Evolutionary conservation across 768 basidiomycete species (phyloP).

Genomic region (Daedalea quercina): DNA sequence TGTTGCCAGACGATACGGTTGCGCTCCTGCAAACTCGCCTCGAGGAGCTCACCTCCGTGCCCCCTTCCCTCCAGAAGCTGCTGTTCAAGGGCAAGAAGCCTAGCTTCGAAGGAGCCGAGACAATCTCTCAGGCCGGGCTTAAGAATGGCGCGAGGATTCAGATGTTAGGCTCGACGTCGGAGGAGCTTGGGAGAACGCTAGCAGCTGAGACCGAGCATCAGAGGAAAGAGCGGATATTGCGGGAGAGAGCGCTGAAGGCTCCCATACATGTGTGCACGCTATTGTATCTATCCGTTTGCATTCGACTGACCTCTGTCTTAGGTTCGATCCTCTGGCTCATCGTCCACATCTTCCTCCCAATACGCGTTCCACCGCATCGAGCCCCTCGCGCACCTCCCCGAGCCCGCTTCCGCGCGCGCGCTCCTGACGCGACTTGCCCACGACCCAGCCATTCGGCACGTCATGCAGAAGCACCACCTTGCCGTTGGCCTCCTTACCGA

Average conservation of each 20-base stretch:
- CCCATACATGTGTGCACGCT: conserved; percentile 44
- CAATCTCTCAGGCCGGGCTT: conserved; percentile 42
- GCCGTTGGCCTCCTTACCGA: conserved; percentile 67
- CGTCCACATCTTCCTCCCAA: conserved; percentile 28
- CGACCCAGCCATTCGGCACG: conserved; percentile 64
- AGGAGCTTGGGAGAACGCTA: conserved; percentile 50
- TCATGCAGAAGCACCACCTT: conserved; percentile 68
- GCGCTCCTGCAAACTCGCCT: conserved; percentile 41
- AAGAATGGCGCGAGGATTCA: conserved; percentile 62
- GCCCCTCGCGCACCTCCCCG: conserved; percentile 58
- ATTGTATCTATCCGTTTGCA: background rate
- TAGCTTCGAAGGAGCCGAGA: conserved; percentile 12
- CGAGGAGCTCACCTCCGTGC: conserved; percentile 61
- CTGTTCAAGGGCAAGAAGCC: conserved; percentile 62
- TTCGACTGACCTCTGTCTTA: conserved; percentile 16
- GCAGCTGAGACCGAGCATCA: conserved; percentile 52
- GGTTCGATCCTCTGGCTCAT: conserved; percentile 51
- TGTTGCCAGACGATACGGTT: conserved; percentile 46
- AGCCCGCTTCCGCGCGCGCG: conserved; percentile 47
- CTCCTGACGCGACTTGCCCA: conserved; percentile 52
- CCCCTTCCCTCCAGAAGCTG: conserved; percentile 61
- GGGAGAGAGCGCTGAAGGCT: conserved; percentile 49
- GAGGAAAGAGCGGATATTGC: conserved; percentile 50
- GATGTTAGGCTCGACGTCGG: conserved; percentile 58
- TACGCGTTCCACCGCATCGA: conserved; percentile 62